phyloP scores from a whole-genome alignment of 345 rosid species.

The Odontarrhena argentea region DNA sequence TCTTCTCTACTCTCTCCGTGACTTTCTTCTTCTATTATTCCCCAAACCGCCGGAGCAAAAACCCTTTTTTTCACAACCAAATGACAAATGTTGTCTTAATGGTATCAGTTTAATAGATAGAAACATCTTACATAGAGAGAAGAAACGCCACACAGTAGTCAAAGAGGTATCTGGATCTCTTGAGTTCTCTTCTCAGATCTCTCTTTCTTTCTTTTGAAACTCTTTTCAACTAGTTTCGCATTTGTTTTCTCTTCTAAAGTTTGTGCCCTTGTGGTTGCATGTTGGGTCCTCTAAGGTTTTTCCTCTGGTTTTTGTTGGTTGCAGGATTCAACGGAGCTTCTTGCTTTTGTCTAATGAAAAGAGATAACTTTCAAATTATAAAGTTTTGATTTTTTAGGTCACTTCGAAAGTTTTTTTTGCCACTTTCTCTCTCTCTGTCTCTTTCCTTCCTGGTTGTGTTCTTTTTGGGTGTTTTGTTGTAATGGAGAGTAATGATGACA shows the following conservation, averaged over 20 bases:
- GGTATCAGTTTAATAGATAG: not conserved
- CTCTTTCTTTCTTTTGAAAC: constrained; percentile 18
- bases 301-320: constrained; percentile 26
- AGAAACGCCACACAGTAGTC: constrained; percentile 33
- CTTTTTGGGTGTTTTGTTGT: constrained; percentile 32
- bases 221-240: constrained; percentile 20
- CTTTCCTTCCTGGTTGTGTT: constrained; percentile 13
- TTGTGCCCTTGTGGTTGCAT: constrained; percentile 34
- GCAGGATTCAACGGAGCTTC: constrained; percentile 27
- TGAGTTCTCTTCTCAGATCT: constrained; percentile 37
- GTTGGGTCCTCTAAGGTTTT: constrained; percentile 28
- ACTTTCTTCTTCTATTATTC: constrained; percentile 27
- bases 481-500: constrained; percentile 80
- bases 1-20: constrained; percentile 11
- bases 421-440: constrained; percentile 12
- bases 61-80: constrained; percentile 1
- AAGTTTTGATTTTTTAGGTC: constrained; percentile 38
- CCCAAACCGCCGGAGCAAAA: constrained; percentile 32
- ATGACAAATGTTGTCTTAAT: constrained; percentile 24
- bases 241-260: not conserved
- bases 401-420: constrained; percentile 9
- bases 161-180: constrained; percentile 35
- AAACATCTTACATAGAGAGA: constrained; percentile 4
- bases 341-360: constrained; percentile 36
- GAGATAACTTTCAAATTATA: constrained; percentile 21